Base-by-base conservation (phyloP, 306 rosid species). In the Cicer judaicum region DNA sequence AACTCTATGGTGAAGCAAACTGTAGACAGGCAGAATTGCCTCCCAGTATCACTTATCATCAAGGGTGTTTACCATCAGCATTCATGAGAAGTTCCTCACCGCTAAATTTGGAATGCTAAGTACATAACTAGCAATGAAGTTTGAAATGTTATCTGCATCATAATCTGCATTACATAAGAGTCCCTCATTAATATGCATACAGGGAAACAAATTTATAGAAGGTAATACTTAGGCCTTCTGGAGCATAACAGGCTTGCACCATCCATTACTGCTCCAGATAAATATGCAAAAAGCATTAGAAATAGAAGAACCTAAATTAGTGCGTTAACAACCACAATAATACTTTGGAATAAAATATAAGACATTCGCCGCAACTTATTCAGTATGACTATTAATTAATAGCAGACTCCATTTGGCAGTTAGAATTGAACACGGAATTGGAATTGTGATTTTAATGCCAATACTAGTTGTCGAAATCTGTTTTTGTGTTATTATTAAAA, bases 71-170 rank as follows among this genome's bases (percentile, higher is more conserved):
- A 84, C 88, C 84, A 83, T 88, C 67, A 79, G 70, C 66, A 82
- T 81, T 85, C 90, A 88, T 83, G 88, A 84, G 80, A 91, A 89
- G 87, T 81, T 90, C 85, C 96, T 93, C 89, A 93, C 98, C 97
- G 14, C 85, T 87, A 88, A 83, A 86, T 91, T 90, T 73, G 92
- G 98, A 81, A 88, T 78, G 89, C 88, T 79, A 80, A 81, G 73
- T 80, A 70, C 90, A 82, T 87, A 88, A 83, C 76, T 73, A 70
- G 57, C 80, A 80, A 93, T 86, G 84, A 89, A 89, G 78, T 74
- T 46, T 60, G 97, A 68, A 79, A 85, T 69, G 11, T 87, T 48
- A 64, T 83, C 88, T 60, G 82, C 86, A 80, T 82, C 91, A 24
- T 11, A 38, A 76, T 90, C 98, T 93, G 97, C 90, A 91, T 78